Conservation (phyloP, 495 filamentous ascomycete genomes). For the Pseudevernia furfuracea region DNA sequence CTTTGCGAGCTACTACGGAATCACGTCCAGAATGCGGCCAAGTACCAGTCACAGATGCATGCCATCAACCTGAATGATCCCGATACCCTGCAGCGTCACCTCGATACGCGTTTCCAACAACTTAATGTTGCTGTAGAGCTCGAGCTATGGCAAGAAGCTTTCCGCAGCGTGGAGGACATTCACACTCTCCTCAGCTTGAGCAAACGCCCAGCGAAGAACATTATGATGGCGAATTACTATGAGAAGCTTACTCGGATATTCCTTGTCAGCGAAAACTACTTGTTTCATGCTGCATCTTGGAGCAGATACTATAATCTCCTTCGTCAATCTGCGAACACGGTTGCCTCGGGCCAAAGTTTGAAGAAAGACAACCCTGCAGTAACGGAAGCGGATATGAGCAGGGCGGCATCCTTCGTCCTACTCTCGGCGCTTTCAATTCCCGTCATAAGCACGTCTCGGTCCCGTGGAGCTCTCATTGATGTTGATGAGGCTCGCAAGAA, state of each 20-base stretch:
- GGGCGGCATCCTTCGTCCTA: slow-evolving; percentile 91
- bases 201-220: slow-evolving; percentile 98
- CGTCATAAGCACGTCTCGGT: slow-evolving; percentile 96
- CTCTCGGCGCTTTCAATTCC: slow-evolving; percentile 91
- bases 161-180: slow-evolving; percentile 97
- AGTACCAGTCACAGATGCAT: slow-evolving; percentile 98
- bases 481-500: slow-evolving; percentile 96
- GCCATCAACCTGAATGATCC: slow-evolving; percentile 98
- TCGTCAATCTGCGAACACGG: slow-evolving; percentile 75
- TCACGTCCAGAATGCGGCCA: slow-evolving; percentile 98
- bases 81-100: slow-evolving; percentile 90
- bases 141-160: slow-evolving; percentile 98
- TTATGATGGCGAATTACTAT: slow-evolving; percentile 99
- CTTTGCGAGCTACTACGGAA: slow-evolving; percentile 97
- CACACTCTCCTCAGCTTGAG: slow-evolving; percentile 96
- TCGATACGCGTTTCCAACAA: slow-evolving; percentile 97
- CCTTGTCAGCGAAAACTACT: slow-evolving; percentile 96
- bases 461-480: slow-evolving; percentile 89
- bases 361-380: slow-evolving; percentile 94
- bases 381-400: slow-evolving; percentile 77
- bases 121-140: slow-evolving; percentile 96
- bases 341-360: slow-evolving; percentile 71
- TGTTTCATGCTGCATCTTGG: slow-evolving; percentile 98
- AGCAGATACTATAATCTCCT: slow-evolving; percentile 94
- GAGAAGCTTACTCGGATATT: slow-evolving; percentile 98